Evolutionary conservation across 768 basidiomycete species (phyloP), one percentile per base, ranked within the genome.

Genomic region (Cyathus striatus): DNA sequence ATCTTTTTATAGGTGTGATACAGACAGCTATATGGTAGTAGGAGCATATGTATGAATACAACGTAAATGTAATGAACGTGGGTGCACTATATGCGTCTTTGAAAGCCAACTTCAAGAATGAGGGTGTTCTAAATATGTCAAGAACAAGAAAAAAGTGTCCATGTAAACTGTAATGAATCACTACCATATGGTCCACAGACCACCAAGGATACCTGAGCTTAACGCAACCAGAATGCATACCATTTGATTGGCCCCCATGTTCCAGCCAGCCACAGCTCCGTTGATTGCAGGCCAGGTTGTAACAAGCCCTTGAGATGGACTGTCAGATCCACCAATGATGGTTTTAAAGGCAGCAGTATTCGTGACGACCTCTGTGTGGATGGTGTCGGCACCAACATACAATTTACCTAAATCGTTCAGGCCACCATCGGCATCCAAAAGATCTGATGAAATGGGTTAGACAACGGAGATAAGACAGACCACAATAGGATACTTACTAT

Each of bases 351-450:
- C 55, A 25, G 46, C 51, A 18, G 59, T 61, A 7, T 48, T 43
- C 17, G 60, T 53, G 32, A 64, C 51, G 10, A 55, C 50, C 48
- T 68, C 56, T 1, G 69, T 71, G 41, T 71, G 68, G 12, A 72
- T 58, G 1, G 69, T 76, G 42, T 63, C 61, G n/a, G 72, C 69
- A 6, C 67, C 70, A 21, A 68, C 57, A 44, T 77, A 77, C 4
- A 72, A 50, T 48, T 75, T 55, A 9, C 75, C 75, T 3, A 75
- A 60, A 9, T 53, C 54, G 42, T 72, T 77, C 18, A 75, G 62
- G 34, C 67, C 57, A 9, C 75, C 75, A 35, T 73, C 65, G 6
- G 61, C 62, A 26, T 60, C 55, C 25, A 77, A 52, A 44, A 77
- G 60, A 52, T 72, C 75, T 76, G 38, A 3, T 25, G 23, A 42